These are phyloP conservation scores for Lachnellula occidentalis DNA, from an alignment of 2,329 filamentous ascomycete species.

Conservation along the genomic window DNA sequence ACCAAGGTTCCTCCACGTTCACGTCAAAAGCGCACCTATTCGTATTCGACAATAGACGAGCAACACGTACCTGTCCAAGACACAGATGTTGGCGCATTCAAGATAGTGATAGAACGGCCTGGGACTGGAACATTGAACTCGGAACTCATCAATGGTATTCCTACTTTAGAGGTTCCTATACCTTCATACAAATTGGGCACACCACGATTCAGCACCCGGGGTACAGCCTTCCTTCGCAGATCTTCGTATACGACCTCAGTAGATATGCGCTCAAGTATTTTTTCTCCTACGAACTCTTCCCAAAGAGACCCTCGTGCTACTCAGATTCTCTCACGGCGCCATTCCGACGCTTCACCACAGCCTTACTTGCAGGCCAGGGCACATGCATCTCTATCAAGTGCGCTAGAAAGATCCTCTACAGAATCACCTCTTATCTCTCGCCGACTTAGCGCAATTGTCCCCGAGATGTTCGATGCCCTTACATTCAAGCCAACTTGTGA, in stretches of 20 bases:
- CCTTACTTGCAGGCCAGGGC: conserved; percentile 9
- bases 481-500: conserved; percentile 75
- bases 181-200: conserved; percentile 80
- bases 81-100: conserved; percentile 63
- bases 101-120: conserved; percentile 73
- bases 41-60: conserved; percentile 74
- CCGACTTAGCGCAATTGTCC: conserved; percentile 46
- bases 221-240: conserved; percentile 71
- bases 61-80: conserved; percentile 43
- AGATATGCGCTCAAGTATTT: conserved; percentile 59
- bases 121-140: conserved; percentile 58
- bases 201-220: conserved; percentile 70
- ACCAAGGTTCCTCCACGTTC: conserved; percentile 14
- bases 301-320: conserved; percentile 19
- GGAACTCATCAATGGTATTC: conserved; percentile 37
- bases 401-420: conserved; percentile 11
- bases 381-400: conserved; percentile 7
- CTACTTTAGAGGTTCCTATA: conserved; percentile 67
- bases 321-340: conserved; percentile 24
- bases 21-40: conserved; percentile 59
- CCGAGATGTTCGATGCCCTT: conserved; percentile 76
- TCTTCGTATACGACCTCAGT: conserved; percentile 77
- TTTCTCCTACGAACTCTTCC: conserved; percentile 39
- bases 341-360: conserved; percentile 30
- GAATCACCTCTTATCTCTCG: conserved; percentile 14